Percentiles rank a stretch among this genome's conserved stretches.
Conservation (phyloP, 2,329 filamentous ascomycete species). For the Diaporthe longicolla region DNA sequence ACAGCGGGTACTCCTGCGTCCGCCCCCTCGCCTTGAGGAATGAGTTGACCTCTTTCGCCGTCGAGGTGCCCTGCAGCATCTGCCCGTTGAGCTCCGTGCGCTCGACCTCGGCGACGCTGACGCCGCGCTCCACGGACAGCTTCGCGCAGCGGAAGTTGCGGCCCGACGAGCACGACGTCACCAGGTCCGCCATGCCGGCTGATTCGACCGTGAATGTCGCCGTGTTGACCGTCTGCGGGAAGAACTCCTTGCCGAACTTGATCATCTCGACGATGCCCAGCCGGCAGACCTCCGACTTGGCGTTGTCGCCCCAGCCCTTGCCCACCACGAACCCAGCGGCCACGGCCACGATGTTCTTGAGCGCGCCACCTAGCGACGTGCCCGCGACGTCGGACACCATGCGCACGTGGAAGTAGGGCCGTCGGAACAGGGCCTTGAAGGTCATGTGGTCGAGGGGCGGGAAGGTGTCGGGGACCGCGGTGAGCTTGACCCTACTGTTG, state of each 20-base stretch:
- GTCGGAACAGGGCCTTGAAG: conserved; percentile 90
- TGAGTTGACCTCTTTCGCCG: conserved; percentile 89
- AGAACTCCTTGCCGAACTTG: conserved; percentile 94
- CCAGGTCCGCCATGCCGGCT: conserved; percentile 93
- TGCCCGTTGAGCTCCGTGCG: conserved; percentile 92
- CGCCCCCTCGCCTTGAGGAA: conserved; percentile 85
- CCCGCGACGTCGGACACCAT: conserved; percentile 96
- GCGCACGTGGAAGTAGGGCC: conserved; percentile 97
- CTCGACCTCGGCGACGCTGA: conserved; percentile 90
- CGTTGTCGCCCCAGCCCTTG: conserved; percentile 97
- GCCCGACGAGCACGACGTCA: conserved; percentile 92
- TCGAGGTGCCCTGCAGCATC: conserved; percentile 94
- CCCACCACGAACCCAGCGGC: conserved; percentile 96
- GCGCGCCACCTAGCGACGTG: conserved; percentile 91
- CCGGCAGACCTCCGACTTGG: conserved; percentile 98
- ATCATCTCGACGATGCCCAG: conserved; percentile 97
- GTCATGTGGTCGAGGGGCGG: conserved; percentile 88
- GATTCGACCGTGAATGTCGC: conserved; percentile 97
- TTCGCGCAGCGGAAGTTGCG: conserved; percentile 96
- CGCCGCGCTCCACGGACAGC: conserved; percentile 83
- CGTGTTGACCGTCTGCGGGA: conserved; percentile 82
- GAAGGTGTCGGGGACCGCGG: conserved; percentile 84
- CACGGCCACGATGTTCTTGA: conserved; percentile 97
- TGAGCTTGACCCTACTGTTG: conserved; percentile 77
- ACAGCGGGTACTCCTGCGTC: conserved; percentile 89